Conservation (phyloP, 371 early-diverging fungal species). For the Funneliformis caledonium region DNA sequence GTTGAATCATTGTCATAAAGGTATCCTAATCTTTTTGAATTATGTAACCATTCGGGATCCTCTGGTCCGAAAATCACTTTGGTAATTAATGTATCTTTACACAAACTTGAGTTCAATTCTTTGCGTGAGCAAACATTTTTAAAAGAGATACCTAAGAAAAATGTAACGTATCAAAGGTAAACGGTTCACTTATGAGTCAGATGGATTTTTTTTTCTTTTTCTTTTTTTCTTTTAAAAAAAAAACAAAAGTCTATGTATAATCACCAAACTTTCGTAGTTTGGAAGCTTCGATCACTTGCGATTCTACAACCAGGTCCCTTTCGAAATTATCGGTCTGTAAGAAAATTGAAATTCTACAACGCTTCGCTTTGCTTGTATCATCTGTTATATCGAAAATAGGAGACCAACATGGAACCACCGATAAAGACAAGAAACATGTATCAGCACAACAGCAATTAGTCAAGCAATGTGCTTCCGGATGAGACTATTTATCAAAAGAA, state of each 20-base stretch:
- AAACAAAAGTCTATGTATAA: neutral
- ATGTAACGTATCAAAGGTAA: neutral
- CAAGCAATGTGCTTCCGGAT: neutral
- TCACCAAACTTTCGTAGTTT: neutral
- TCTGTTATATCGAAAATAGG: neutral
- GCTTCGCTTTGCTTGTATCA: neutral
- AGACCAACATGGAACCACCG: neutral
- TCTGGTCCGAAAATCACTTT: neutral
- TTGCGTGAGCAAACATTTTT: neutral
- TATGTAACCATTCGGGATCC: neutral
- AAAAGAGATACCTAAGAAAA: neutral
- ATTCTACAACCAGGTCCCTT: neutral
- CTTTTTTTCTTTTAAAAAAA: too few relatives aligned
- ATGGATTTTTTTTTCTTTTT: too few relatives aligned
- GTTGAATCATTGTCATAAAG: neutral
- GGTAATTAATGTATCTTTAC: neutral
- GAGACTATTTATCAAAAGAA: neutral
- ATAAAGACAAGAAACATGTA: neutral
- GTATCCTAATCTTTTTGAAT: neutral
- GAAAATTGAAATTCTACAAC: neutral
- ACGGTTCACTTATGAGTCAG: neutral
- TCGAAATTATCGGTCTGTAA: neutral
- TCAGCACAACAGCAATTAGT: neutral
- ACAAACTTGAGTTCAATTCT: neutral
- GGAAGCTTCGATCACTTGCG: neutral